Base-by-base conservation (phyloP, 1,284 basidiomycete species). In the Leccinum pachyderme region DNA sequence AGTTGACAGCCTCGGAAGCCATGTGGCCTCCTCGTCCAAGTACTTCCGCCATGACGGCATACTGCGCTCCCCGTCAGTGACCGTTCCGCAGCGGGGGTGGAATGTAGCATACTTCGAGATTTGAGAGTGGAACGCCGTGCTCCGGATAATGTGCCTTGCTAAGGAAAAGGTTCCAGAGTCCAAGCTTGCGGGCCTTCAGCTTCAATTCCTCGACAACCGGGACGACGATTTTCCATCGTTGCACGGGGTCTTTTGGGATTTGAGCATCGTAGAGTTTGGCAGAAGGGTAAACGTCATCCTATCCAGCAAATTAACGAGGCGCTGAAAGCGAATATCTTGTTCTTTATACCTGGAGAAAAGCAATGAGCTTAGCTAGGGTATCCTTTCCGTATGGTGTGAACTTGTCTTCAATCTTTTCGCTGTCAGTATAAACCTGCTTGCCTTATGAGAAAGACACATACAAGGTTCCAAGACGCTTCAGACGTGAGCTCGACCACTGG, bases 131-230 rank as follows among this genome's bases (percentile, higher is more conserved):
- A n/a, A 93, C 87, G 51, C 96, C 95, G 66, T 84, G 80, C 61
- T 89, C 81, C 28, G 93, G 93, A 73, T 96, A 98, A 72, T 97
- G 95, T 47, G 84, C 81, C 74, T 93, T 95, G 80, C 91, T 94
- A 59, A 98, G 78, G 81, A 98, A 98, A 44, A 99, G 81, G 72
- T 98, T 98, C 96, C 96, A 99, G 47, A 99, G 81, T 2, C 96
- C 96, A 39, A 87, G 81, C 64, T 84, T 80, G 75, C 88, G 90
- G 4, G 96, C 96, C 73, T 91, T 94, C 58, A 70, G 78, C 78
- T 98, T 98, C 65, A 99, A 82, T 56, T 91, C 87, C 65, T 87
- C 89, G 57, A 96, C 77, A 57, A 96, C 75, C 3, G 89, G 85
- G 41, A 95, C 86, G 60, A 93, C 79, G 4, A 86, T 84, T 74